Conservation (phyloP, 2,329 filamentous ascomycete species). For the Alternaria burnsii region DNA sequence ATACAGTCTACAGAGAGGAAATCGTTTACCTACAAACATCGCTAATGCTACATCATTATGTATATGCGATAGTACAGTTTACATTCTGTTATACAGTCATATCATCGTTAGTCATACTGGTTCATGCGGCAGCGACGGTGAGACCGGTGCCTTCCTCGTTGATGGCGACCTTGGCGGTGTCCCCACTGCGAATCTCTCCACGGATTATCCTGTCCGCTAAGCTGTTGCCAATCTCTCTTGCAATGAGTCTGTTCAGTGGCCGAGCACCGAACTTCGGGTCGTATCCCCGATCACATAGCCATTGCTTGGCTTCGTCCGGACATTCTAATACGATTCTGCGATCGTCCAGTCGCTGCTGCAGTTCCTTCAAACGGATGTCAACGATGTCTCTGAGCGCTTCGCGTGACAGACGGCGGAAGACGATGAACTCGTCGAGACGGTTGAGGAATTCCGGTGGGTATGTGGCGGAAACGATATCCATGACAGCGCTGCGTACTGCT, state of each 20-base stretch:
- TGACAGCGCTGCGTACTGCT: slow-evolving; percentile 78
- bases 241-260: slow-evolving; percentile 88
- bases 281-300: slow-evolving; percentile 90
- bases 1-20: slow-evolving; percentile 15
- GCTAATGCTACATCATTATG: slow-evolving; percentile 19
- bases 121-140: slow-evolving; percentile 26
- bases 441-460: slow-evolving; percentile 96
- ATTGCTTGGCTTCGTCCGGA: slow-evolving; percentile 75
- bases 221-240: slow-evolving; percentile 86
- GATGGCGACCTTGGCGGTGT: slow-evolving; percentile 75
- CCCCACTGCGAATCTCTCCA: slow-evolving; percentile 78
- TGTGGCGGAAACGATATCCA: slow-evolving; percentile 79
- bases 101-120: slow-evolving; percentile 25
- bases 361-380: slow-evolving; percentile 85
- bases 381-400: slow-evolving; percentile 88
- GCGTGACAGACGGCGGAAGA: slow-evolving; percentile 87
- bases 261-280: slow-evolving; percentile 91
- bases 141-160: slow-evolving; percentile 59
- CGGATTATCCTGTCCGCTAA: slow-evolving; percentile 92
- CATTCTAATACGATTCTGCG: slow-evolving; percentile 81
- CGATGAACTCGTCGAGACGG: slow-evolving; percentile 93
- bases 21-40: slow-evolving; percentile 18
- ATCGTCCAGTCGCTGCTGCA: slow-evolving; percentile 84
- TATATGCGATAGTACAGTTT: slow-evolving; percentile 16
- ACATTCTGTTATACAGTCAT: slow-evolving; percentile 33